phyloP scores from a whole-genome alignment of 1,139 yeast species.

The Fermentozyma sake region DNA sequence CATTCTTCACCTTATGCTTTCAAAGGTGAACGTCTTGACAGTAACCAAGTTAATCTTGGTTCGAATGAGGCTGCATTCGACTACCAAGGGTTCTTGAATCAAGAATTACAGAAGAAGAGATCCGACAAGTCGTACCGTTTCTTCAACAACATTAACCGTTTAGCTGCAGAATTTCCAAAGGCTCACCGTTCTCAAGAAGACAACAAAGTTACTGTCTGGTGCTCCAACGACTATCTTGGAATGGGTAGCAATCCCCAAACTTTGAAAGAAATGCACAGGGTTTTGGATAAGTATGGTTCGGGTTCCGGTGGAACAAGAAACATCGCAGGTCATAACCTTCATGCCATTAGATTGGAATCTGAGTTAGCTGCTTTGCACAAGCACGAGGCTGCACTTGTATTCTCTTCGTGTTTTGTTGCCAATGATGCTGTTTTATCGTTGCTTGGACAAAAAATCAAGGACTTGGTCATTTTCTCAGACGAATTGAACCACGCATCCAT shows the following conservation, averaged over 20 bases:
- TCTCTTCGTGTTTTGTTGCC: constrained; percentile 93
- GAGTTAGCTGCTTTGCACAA: constrained; percentile 88
- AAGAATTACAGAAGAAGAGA: constrained; percentile 69
- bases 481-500: constrained; percentile 94
- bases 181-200: constrained; percentile 77
- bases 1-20: constrained; percentile 27
- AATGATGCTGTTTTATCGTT: constrained; percentile 94
- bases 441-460: constrained; percentile 85
- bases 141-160: constrained; percentile 93
- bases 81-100: constrained; percentile 58
- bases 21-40: constrained; percentile 25
- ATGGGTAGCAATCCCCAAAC: constrained; percentile 82
- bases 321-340: constrained; percentile 94
- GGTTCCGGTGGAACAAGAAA: constrained; percentile 99
- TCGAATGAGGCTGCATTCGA: constrained; percentile 52
- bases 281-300: constrained; percentile 87
- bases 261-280: constrained; percentile 68
- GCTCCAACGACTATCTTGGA: constrained; percentile 94
- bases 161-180: constrained; percentile 87
- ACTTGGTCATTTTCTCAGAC: constrained; percentile 88
- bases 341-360: constrained; percentile 80
- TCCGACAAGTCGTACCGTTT: constrained; percentile 88
- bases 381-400: constrained; percentile 92
- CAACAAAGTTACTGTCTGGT: constrained; percentile 96
- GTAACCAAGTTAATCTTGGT: constrained; percentile 24